A percentile compares a stretch with the other conserved stretches of the same genome.
Evolutionary conservation across 345 rosid genomes (phyloP).

Genomic region (Lagerstroemia speciosa): DNA sequence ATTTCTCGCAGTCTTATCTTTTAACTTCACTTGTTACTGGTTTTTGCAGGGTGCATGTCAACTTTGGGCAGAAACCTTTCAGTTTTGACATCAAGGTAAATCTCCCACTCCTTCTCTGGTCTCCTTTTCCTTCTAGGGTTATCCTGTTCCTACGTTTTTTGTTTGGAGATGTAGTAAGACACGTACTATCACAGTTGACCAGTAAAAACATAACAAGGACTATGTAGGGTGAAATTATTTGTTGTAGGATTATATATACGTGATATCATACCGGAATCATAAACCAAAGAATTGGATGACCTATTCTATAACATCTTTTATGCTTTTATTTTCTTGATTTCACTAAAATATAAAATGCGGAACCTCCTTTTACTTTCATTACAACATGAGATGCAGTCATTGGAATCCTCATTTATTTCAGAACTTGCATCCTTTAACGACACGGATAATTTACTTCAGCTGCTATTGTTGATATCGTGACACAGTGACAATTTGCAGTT

Average conservation of each 20-base stretch:
- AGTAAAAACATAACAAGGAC: background rate
- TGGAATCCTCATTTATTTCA: background rate
- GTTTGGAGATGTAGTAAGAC: background rate
- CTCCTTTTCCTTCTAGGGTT: background rate
- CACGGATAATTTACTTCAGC: background rate
- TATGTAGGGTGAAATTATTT: background rate
- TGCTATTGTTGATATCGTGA: background rate
- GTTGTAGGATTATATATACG: background rate
- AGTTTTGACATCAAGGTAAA: constrained; percentile 79
- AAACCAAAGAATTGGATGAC: background rate
- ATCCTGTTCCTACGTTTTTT: background rate
- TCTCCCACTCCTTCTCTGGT: background rate
- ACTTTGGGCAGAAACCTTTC: constrained; percentile 75
- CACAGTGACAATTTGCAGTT: background rate
- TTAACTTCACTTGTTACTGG: constrained; percentile 3
- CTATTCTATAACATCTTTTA: background rate
- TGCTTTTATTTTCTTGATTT: background rate
- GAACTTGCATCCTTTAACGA: background rate
- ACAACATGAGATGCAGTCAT: background rate
- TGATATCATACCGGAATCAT: background rate
- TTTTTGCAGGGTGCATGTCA: constrained; percentile 65
- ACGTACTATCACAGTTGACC: background rate
- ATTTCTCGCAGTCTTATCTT: background rate
- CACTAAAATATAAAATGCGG: background rate
- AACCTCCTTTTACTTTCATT: background rate